A percentile compares a stretch with the other conserved stretches of the same genome.
phyloP scores from a whole-genome alignment of 192 early-diverging fungal genomes.

The Gryganskiella cystojenkinii region DNA sequence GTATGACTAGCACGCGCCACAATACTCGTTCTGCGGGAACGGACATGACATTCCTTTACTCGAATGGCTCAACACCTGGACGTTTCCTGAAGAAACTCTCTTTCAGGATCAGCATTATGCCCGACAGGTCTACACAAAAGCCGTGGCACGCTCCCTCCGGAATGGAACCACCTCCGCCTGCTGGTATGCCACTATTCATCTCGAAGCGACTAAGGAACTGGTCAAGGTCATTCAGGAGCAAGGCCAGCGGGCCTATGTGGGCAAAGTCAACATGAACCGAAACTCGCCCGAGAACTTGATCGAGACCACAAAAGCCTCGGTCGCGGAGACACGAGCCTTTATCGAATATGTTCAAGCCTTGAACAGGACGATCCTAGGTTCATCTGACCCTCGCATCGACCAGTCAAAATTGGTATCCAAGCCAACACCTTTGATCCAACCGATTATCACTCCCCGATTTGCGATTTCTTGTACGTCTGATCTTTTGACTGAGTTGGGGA shows the following conservation, averaged over 20 bases:
- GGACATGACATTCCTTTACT: conserved; percentile 85
- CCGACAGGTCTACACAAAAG: conserved; percentile 61
- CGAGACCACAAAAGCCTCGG: conserved; percentile 67
- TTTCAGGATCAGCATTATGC: conserved; percentile 74
- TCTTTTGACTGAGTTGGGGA: conserved; percentile 69
- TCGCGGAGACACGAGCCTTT: conserved; percentile 65
- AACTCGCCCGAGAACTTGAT: conserved; percentile 76
- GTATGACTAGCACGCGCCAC: conserved; percentile 72
- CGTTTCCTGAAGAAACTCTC: conserved; percentile 78
- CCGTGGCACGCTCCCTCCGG: conserved; percentile 66
- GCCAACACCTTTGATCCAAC: conserved; percentile 56
- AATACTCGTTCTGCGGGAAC: conserved; percentile 81
- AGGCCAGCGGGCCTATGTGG: conserved; percentile 86
- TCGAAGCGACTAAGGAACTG: conserved; percentile 69
- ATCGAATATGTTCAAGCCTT: conserved; percentile 52
- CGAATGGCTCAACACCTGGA: conserved; percentile 81
- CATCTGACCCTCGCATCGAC: too few species aligned
- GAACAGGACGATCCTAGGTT: too few species aligned
- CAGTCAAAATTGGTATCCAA: not conserved
- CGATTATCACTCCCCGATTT: conserved; percentile 88
- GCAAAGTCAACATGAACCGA: conserved; percentile 88
- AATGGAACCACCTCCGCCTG: conserved; percentile 87
- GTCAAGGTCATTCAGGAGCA: conserved; percentile 68
- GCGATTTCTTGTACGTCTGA: conserved; percentile 72
- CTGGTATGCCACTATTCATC: conserved; percentile 85